Conservation (phyloP, 2,329 filamentous ascomycete genomes). For the Cytospora mali region DNA sequence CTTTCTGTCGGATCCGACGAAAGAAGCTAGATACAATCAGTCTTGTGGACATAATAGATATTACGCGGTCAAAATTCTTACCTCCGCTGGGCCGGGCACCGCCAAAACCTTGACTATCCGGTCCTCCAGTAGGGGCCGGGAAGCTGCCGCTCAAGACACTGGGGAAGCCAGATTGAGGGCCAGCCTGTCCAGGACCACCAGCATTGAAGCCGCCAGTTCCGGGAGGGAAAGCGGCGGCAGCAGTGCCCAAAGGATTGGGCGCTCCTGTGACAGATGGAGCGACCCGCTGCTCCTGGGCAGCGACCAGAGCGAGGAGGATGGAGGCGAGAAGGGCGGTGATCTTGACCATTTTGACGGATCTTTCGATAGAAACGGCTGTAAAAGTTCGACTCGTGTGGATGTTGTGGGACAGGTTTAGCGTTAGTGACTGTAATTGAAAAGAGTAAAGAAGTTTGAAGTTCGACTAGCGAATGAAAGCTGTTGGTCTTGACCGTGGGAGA, state of each 20-base stretch:
- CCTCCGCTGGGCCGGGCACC: slow-evolving; percentile 2
- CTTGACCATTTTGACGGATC: slow-evolving; percentile 29
- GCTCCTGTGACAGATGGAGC: slow-evolving; percentile 12
- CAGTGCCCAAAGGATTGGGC: neutral
- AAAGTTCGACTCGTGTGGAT: neutral
- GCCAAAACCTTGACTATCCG: slow-evolving; percentile 13
- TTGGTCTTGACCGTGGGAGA: slow-evolving; percentile 17
- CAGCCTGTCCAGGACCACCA: neutral
- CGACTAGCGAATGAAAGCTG: slow-evolving; percentile 27
- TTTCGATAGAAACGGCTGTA: neutral
- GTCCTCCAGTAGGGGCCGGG: slow-evolving; percentile 2
- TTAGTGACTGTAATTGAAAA: slow-evolving; percentile 2
- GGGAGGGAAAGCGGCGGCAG: slow-evolving; percentile 15
- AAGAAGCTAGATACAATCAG: neutral
- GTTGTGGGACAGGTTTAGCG: neutral
- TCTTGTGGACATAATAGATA: neutral
- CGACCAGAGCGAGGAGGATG: slow-evolving; percentile 24
- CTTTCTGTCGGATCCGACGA: neutral
- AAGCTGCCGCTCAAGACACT: neutral
- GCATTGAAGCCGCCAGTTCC: slow-evolving; percentile 14
- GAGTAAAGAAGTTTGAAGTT: slow-evolving; percentile 19
- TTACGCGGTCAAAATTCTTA: neutral
- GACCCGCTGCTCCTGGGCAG: slow-evolving; percentile 17
- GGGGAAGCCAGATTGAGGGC: slow-evolving; percentile 12
- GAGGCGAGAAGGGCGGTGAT: slow-evolving; percentile 27